A percentile compares a stretch with the other conserved stretches of the same genome.
Conservation (phyloP, 1,139 yeast species). For the Blastobotrys apis region DNA sequence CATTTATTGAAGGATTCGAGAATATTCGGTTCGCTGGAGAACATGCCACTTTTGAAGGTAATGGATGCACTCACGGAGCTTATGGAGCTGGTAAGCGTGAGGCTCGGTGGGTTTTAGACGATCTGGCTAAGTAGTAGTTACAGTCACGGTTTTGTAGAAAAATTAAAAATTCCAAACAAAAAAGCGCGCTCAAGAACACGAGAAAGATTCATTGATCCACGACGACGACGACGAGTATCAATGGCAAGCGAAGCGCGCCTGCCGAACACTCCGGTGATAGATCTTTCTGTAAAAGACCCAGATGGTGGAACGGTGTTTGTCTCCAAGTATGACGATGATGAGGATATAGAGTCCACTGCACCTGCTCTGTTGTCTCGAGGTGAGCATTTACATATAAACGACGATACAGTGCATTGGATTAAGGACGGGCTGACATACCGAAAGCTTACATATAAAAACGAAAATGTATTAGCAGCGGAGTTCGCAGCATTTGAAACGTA, state of each 20-base stretch:
- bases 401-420: constrained; percentile 42
- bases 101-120: constrained; percentile 40
- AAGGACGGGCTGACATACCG: constrained; percentile 49
- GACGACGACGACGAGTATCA: no score
- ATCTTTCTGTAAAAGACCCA: constrained; percentile 6
- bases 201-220: no score
- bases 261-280: constrained; percentile 7
- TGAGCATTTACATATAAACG: constrained; percentile 24
- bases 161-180: not conserved
- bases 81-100: constrained; percentile 69
- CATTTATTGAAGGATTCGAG: constrained; percentile 54
- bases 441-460: constrained; percentile 47
- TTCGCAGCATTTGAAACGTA: constrained; percentile 41
- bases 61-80: constrained; percentile 84
- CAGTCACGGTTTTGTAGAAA: not conserved
- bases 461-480: constrained; percentile 46
- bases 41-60: constrained; percentile 67
- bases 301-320: constrained; percentile 1
- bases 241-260: no score
- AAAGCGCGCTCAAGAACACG: no score
- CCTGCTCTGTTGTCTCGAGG: no score
- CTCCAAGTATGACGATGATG: no score
- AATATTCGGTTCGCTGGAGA: constrained; percentile 75
- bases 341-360: no score
- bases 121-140: not conserved